Conservation (phyloP, 2,329 filamentous ascomycete genomes). For the Trichoderma sp. region DNA sequence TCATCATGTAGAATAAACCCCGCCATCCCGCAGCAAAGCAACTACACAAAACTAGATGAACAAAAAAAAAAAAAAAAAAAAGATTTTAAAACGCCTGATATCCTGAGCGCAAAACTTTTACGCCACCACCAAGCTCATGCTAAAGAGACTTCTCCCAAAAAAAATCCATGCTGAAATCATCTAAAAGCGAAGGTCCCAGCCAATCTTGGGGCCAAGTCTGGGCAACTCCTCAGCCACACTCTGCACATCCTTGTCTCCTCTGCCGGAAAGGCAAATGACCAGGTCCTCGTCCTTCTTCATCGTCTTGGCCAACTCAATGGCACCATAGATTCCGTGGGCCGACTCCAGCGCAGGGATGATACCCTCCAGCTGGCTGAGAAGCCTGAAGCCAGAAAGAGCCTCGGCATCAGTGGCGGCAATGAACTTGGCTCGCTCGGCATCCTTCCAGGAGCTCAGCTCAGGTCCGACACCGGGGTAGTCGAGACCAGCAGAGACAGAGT, state of each 20-base stretch:
- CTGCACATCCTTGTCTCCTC: conserved; percentile 98
- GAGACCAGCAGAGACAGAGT: conserved; percentile 92
- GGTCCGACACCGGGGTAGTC: conserved; percentile 97
- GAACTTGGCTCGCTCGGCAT: conserved; percentile 79
- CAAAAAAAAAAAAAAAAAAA: neutral
- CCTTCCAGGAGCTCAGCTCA: conserved; percentile 91
- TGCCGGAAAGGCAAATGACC: conserved; percentile 88
- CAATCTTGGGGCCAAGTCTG: conserved; percentile 82
- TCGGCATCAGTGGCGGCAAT: conserved; percentile 88
- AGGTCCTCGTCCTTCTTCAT: conserved; percentile 86
- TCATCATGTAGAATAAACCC: conserved; percentile 15
- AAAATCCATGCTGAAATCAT: neutral
- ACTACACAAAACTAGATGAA: neutral
- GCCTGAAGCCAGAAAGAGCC: conserved; percentile 81
- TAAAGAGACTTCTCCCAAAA: neutral
- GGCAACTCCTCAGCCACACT: conserved; percentile 94
- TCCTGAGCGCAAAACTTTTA: neutral
- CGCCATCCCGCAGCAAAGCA: conserved; percentile 1
- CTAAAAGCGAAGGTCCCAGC: conserved; percentile 64
- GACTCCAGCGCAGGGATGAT: conserved; percentile 96
- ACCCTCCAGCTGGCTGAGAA: conserved; percentile 84
- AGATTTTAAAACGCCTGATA: conserved; percentile 7
- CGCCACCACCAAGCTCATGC: neutral
- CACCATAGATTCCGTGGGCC: conserved; percentile 87
- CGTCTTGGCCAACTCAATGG: conserved; percentile 84